These are phyloP conservation scores for Fusarium tricinctum DNA, from an alignment of 2,329 filamentous ascomycete species.

Conservation along the genomic window DNA sequence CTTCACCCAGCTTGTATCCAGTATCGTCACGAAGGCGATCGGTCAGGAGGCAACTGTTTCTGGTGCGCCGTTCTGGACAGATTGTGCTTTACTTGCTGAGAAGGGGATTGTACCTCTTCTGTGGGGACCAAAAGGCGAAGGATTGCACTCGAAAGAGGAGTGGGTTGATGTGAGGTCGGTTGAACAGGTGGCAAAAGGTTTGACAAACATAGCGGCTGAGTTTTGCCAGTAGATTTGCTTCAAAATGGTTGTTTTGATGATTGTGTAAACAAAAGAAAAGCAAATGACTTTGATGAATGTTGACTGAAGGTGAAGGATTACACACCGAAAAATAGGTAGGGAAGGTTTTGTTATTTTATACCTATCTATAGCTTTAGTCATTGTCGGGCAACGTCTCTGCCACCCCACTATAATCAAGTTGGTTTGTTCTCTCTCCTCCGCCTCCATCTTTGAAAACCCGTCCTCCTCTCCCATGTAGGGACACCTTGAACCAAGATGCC, in stretches of 20 bases:
- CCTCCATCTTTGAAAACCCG: no score
- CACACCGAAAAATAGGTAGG: no score
- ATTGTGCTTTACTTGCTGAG: constrained; percentile 63
- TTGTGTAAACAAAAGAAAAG: not conserved
- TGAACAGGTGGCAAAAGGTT: constrained; percentile 49
- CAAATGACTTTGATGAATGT: no score
- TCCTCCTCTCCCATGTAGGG: no score
- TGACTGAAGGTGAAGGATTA: no score
- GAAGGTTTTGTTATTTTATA: no score
- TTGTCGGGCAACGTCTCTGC: no score
- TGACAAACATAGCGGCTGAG: constrained; percentile 47
- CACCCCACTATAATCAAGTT: no score
- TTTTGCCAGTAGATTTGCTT: constrained; percentile 49
- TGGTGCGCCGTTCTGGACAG: constrained; percentile 62
- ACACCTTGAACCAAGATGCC: no score
- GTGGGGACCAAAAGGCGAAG: constrained; percentile 63
- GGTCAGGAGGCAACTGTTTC: constrained; percentile 47
- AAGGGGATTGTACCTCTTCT: constrained; percentile 62
- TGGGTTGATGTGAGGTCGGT: constrained; percentile 63
- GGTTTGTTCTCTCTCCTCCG: no score
- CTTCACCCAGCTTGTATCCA: constrained; percentile 54
- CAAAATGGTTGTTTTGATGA: not conserved
- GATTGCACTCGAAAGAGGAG: constrained; percentile 65
- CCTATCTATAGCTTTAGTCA: no score
- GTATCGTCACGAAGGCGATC: constrained; percentile 49